Percentiles rank a stretch among this genome's conserved stretches.
phyloP scores from a whole-genome alignment of 768 basidiomycete genomes.

The Tricholoma sp. region DNA sequence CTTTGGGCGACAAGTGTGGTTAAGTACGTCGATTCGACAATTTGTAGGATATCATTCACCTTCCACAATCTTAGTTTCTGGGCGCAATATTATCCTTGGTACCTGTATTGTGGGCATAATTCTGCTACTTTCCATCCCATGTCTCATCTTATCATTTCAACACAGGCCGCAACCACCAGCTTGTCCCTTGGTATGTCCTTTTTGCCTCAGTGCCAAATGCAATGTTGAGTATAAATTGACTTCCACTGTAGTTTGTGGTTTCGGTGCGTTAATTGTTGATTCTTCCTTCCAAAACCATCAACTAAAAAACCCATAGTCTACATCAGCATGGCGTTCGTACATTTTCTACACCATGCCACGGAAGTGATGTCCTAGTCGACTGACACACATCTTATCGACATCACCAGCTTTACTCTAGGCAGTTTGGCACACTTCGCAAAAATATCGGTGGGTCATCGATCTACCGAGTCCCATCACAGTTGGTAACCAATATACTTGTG shows the following conservation, averaged over 20 bases:
- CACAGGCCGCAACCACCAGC: slow-evolving; percentile 10
- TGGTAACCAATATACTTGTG: neutral
- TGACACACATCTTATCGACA: neutral
- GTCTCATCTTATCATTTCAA: neutral
- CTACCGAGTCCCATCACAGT: neutral
- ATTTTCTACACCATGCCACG: neutral
- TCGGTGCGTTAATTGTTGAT: slow-evolving; percentile 9
- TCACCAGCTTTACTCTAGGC: slow-evolving; percentile 16
- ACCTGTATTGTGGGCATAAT: slow-evolving; percentile 14
- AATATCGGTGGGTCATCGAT: slow-evolving; percentile 19
- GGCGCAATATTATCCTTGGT: slow-evolving; percentile 12
- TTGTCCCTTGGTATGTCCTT: slow-evolving; percentile 13
- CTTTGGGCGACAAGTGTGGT: slow-evolving; percentile 23
- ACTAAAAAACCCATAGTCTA: slow-evolving; percentile 16
- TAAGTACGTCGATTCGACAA: slow-evolving; percentile 11
- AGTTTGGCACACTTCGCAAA: slow-evolving; percentile 21
- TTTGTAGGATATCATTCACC: neutral
- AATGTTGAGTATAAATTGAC: neutral
- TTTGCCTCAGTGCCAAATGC: neutral
- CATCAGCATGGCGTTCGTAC: slow-evolving; percentile 23
- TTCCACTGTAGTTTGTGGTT: slow-evolving; percentile 7
- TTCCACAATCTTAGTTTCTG: slow-evolving; percentile 12
- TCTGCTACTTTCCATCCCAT: neutral
- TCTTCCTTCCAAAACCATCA: neutral
- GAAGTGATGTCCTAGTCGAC: neutral